Evolutionary conservation across 345 rosid species (phyloP), one percentile per base, ranked within the genome.

Genomic region (Isatis tinctoria): DNA sequence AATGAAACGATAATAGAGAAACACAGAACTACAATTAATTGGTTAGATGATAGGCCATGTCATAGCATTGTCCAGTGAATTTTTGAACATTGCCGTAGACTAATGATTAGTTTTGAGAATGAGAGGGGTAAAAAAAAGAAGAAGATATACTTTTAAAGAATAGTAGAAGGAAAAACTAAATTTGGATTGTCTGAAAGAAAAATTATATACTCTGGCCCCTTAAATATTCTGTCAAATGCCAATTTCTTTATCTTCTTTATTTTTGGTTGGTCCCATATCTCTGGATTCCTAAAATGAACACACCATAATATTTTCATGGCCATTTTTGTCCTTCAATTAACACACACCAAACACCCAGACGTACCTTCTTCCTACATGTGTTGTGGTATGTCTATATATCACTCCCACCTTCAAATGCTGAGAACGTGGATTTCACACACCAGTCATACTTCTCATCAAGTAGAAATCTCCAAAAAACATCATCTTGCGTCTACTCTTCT

Each of bases 371-470:
- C 66, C 27, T 32, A 1, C 22, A 2, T 54, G 1, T 53, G 4
- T 44, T 72, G 27, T 72, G n/a, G n/a, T 72, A 6, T 62, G 24
- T 76, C 86, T 77, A 71, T 82, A 84, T 67, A 87, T 80, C 78
- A 72, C 58, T 68, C 87, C 74, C 77, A 71, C 80, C 87, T 82
- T 80, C 85, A 81, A 85, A 82, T 70, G 86, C 63, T 74, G 44
- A 79, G 83, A 78, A 82, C 77, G 82, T 86, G 87, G 93, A 76
- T 56, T 71, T 70, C 81, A 90, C 90, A 85, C 82, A 8, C 22
- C 71, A 67, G 76, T 66, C 80, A 60, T 66, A 65, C 69, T 36
- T 73, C 74, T 70, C 78, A 70, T 73, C 75, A 60, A 72, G 59
- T 75, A 77, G 73, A 64, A 79, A 59, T 22, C 78, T 75, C 77